These are phyloP conservation scores for Kwoniella bestiolae DNA, from an alignment of 768 basidiomycete genomes.

Conservation along the genomic window DNA sequence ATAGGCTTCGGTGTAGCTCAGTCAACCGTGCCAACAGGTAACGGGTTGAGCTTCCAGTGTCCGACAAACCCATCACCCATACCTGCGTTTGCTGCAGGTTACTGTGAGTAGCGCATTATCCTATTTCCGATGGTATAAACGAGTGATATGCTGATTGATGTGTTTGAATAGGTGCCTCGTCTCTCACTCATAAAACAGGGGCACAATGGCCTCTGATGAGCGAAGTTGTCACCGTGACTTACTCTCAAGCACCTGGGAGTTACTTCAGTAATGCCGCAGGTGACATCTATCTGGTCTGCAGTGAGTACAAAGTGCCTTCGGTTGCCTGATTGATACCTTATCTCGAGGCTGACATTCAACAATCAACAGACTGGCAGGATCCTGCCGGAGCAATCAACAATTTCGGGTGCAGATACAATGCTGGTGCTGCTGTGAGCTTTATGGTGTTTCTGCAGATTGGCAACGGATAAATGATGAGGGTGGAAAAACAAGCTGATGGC, in stretches of 20 bases:
- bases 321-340: no score
- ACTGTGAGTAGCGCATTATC: no score
- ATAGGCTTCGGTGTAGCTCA: no score
- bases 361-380: not conserved
- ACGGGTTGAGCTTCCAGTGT: no score
- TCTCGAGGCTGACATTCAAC: no score
- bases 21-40: no score
- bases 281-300: not conserved
- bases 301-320: not conserved
- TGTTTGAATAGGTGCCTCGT: not conserved
- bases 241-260: not conserved
- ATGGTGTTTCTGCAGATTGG: no score
- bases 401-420: not conserved
- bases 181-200: not conserved
- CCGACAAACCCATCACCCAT: no score
- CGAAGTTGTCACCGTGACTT: not conserved
- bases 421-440: not conserved
- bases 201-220: not conserved
- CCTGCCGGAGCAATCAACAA: not conserved
- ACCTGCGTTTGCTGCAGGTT: no score
- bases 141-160: not conserved
- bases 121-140: no score
- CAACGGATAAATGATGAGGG: no score
- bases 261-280: not conserved
- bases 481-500: no score